phyloP scores from a whole-genome alignment of 768 basidiomycete genomes.

The Lanmaoa pseudosensibilis region DNA sequence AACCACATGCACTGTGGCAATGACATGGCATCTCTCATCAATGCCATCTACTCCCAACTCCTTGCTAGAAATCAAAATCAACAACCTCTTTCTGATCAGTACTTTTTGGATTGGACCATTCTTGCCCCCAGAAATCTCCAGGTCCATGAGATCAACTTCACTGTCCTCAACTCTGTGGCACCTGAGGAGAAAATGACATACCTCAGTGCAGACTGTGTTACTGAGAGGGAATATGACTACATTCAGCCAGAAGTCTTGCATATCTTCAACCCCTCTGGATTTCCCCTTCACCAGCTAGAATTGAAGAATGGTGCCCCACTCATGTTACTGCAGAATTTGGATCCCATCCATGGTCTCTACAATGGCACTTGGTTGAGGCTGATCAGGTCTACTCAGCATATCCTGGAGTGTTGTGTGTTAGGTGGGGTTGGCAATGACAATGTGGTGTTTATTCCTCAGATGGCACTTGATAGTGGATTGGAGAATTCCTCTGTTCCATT shows the following conservation, averaged over 20 bases:
- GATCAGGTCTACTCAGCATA: too few relatives aligned
- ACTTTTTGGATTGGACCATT: constrained; percentile 33
- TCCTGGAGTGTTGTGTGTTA: too few relatives aligned
- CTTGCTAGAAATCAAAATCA: neutral
- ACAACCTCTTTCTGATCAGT: constrained; percentile 22
- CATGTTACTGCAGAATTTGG: too few relatives aligned
- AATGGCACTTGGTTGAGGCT: too few relatives aligned
- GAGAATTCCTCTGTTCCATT: constrained; percentile 27
- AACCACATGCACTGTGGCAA: too few relatives aligned
- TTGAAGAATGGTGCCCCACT: too few relatives aligned
- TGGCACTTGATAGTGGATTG: constrained; percentile 16
- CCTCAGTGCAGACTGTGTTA: constrained; percentile 33
- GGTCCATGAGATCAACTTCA: constrained; percentile 35
- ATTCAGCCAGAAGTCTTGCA: constrained; percentile 41
- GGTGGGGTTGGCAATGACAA: too few relatives aligned
- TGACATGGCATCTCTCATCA: constrained; percentile 22
- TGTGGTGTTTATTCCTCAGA: too few relatives aligned
- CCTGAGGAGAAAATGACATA: constrained; percentile 22
- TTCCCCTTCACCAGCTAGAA: too few relatives aligned
- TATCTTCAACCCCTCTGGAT: too few relatives aligned
- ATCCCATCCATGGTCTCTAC: too few relatives aligned
- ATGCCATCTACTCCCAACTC: constrained; percentile 28
- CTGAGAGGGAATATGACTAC: constrained; percentile 23
- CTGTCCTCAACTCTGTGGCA: constrained; percentile 23
- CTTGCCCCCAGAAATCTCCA: constrained; percentile 30